phyloP scores from a whole-genome alignment of 495 filamentous ascomycete species.

The Penicillium daleae region DNA sequence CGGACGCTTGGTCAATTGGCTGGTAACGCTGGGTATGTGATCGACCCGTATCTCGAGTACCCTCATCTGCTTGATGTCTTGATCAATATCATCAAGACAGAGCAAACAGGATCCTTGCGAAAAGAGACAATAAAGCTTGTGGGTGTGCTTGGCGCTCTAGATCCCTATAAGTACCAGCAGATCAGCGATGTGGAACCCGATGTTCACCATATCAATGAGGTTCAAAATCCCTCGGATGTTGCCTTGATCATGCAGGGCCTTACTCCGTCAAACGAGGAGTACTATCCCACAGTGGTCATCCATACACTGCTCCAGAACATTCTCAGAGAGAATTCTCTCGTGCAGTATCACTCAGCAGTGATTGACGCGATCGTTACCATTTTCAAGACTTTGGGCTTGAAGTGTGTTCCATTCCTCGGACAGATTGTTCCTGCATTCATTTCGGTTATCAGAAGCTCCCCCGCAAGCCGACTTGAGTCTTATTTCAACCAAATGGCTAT shows the following conservation, averaged over 20 bases:
- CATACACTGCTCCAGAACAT: slow-evolving; percentile 87
- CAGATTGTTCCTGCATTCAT: slow-evolving; percentile 95
- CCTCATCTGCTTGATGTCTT: slow-evolving; percentile 89
- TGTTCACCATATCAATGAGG: slow-evolving; percentile 56
- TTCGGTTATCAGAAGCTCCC: slow-evolving; percentile 76
- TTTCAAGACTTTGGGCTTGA: slow-evolving; percentile 91
- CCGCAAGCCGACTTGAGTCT: slow-evolving; percentile 75
- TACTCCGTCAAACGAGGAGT: slow-evolving; percentile 97
- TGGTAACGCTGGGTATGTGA: slow-evolving; percentile 95
- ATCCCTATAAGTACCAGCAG: slow-evolving; percentile 91
- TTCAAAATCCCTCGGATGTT: slow-evolving; percentile 82
- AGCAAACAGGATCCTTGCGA: slow-evolving; percentile 78
- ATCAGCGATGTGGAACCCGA: slow-evolving; percentile 53
- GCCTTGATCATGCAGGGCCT: slow-evolving; percentile 96
- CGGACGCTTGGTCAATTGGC: slow-evolving; percentile 90
- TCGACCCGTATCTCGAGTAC: slow-evolving; percentile 93
- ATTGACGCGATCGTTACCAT: slow-evolving; percentile 99
- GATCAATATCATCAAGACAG: slow-evolving; percentile 90
- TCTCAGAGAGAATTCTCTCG: slow-evolving; percentile 83
- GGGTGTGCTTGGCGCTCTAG: slow-evolving; percentile 93
- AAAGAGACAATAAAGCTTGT: slow-evolving; percentile 96
- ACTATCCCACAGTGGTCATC: slow-evolving; percentile 97
- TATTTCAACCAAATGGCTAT: slow-evolving; percentile 97
- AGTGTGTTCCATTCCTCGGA: slow-evolving; percentile 91
- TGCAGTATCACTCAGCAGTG: slow-evolving; percentile 90